Evolutionary conservation across 2,329 filamentous ascomycete genomes (phyloP).

Genomic region (Tolypocladium album): DNA sequence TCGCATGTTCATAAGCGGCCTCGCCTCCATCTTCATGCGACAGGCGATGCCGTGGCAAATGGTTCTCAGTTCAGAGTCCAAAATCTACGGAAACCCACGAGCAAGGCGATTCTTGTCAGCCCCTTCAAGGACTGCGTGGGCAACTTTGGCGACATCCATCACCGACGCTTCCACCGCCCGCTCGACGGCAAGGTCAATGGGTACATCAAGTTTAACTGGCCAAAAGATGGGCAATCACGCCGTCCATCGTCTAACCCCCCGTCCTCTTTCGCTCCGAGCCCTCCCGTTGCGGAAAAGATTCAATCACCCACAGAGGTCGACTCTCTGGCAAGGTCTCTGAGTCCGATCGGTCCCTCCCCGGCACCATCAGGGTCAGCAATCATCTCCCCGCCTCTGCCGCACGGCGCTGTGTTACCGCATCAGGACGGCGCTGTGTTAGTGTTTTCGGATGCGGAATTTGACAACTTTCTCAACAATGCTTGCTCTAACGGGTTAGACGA

Average conservation of each 20-base stretch:
- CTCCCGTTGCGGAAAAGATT: constrained; percentile 1
- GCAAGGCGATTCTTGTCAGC: constrained; percentile 10
- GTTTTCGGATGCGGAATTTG: neutral
- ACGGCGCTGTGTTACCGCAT: neutral
- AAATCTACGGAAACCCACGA: constrained; percentile 3
- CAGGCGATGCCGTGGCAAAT: constrained; percentile 1
- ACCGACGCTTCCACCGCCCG: constrained; percentile 18
- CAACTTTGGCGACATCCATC: constrained; percentile 12
- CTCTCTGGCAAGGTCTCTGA: neutral
- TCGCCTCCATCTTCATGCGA: constrained; percentile 7
- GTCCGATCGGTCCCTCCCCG: neutral
- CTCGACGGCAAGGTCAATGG: constrained; percentile 23
- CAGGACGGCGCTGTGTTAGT: too few species aligned
- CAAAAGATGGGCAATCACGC: constrained; percentile 5
- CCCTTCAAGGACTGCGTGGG: constrained; percentile 22
- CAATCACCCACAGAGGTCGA: neutral
- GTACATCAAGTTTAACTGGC: constrained; percentile 27
- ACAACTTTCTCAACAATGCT: neutral
- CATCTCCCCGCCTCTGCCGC: neutral
- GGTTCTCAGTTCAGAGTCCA: constrained; percentile 3
- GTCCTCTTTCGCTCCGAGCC: neutral
- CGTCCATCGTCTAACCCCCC: neutral
- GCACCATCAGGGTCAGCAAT: neutral
- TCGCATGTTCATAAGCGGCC: constrained; percentile 6
- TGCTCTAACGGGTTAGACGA: neutral